Conservation (phyloP, 2,329 filamentous ascomycete genomes). For the Trichoderma polysporum region DNA sequence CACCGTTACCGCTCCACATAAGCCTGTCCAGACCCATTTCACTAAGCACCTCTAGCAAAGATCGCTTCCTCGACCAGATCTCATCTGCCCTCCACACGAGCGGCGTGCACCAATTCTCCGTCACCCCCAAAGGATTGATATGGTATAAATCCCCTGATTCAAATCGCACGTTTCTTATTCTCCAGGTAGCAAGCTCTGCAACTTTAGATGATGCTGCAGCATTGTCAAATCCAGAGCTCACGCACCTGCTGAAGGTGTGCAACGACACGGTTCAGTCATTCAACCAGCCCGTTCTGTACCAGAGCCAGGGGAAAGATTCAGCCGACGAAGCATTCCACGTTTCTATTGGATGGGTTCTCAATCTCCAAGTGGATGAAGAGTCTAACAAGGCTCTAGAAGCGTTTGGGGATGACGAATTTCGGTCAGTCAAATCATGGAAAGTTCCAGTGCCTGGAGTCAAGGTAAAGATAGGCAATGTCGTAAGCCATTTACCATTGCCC, state of each 20-base stretch:
- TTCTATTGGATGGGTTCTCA: conserved; percentile 82
- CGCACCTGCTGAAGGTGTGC: conserved; percentile 62
- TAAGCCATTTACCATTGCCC: conserved; percentile 51
- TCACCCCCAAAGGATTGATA: conserved; percentile 41
- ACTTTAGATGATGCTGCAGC: conserved; percentile 30
- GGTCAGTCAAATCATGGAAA: conserved; percentile 40
- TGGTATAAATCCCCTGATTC: conserved; percentile 57
- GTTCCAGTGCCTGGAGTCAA: conserved; percentile 64
- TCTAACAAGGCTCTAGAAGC: conserved; percentile 29
- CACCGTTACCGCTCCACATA: conserved; percentile 80
- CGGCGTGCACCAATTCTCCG: conserved; percentile 35
- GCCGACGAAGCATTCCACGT: conserved; percentile 68
- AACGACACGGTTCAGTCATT: conserved; percentile 62
- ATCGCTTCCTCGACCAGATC: conserved; percentile 62
- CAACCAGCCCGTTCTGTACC: conserved; percentile 71
- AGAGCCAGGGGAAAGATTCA: conserved; percentile 28
- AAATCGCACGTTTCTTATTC: conserved; percentile 80
- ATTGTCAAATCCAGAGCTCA: conserved; percentile 52
- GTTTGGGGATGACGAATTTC: conserved; percentile 29
- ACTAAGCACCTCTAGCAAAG: conserved; percentile 70
- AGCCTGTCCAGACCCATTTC: conserved; percentile 82
- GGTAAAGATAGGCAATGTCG: conserved; percentile 71
- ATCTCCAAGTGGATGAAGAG: conserved; percentile 47
- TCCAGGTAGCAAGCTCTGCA: conserved; percentile 54
- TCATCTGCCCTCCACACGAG: conserved; percentile 38